These are phyloP conservation scores for Metschnikowia gelsemii DNA, from an alignment of 805 yeast species.

Conservation along the genomic window DNA sequence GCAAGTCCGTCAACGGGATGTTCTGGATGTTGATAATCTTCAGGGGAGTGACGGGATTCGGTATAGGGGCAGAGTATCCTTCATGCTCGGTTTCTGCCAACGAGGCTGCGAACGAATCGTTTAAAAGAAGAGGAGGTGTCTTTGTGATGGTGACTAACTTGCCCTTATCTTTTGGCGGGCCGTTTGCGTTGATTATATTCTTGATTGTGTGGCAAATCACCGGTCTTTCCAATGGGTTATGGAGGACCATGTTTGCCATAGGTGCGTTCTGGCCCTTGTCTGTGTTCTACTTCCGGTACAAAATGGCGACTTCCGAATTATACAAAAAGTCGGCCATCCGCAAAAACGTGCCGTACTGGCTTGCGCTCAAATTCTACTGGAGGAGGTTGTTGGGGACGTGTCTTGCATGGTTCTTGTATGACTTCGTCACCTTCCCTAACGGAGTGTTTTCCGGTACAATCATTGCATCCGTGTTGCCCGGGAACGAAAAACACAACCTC, in stretches of 20 bases:
- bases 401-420: constrained; percentile 77
- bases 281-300: constrained; percentile 69
- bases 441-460: constrained; percentile 67
- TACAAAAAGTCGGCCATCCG: constrained; percentile 65
- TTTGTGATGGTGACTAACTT: constrained; percentile 68
- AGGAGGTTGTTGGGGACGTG: constrained; percentile 64
- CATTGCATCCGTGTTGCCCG: constrained; percentile 49
- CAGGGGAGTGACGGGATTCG: constrained; percentile 76
- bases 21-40: constrained; percentile 75
- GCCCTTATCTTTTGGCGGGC: constrained; percentile 75
- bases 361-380: constrained; percentile 69
- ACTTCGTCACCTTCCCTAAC: constrained; percentile 78
- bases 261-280: constrained; percentile 69
- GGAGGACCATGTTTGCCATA: constrained; percentile 70
- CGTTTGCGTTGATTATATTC: constrained; percentile 67
- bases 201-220: constrained; percentile 65
- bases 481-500: constrained; percentile 36
- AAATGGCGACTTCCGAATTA: constrained; percentile 64
- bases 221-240: constrained; percentile 48
- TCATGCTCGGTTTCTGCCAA: constrained; percentile 67
- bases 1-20: constrained; percentile 57
- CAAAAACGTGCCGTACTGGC: constrained; percentile 48
- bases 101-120: constrained; percentile 71
- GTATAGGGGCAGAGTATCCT: constrained; percentile 77
- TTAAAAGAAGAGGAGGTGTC: constrained; percentile 61